Base-by-base conservation (phyloP, 306 rosid genomes). In the Coriaria nepalensis region DNA sequence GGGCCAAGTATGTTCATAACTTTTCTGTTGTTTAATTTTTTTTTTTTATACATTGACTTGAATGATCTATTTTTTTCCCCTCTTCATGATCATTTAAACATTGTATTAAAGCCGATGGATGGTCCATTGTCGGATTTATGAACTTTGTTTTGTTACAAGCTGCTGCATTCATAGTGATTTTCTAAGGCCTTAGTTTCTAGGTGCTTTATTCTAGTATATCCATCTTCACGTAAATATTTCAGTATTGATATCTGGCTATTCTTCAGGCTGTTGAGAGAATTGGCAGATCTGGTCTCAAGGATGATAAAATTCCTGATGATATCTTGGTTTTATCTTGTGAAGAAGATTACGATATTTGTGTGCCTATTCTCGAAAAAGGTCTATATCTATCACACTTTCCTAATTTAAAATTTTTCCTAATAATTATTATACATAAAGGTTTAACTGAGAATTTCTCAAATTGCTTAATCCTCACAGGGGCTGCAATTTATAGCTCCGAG, bases 311-410 rank as follows among this genome's bases (percentile, higher is more conserved):
- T 65, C 75, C 76, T 40, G 93, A 81, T 56, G 80, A 79, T 73
- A 69, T 92, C 33, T 74, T 92, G 70, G 69, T 90, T 64, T 62
- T 90, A 37, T 85, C 98, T 9, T 82, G 93, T 43, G 98, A 85
- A 73, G 94, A 90, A 60, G 98, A 92, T 71, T 82, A 75, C 49
- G 70, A 59, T 55, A 48, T 65, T 13, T 90, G 93, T 47, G 57
- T 75, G 62, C 85, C 98, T 41, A 77, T 82, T 60, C 92, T 85
- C 34, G 85, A 77, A 71, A 86, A 85, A 71, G 98, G 98, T 92
- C 37, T 40, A 65, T 35, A 46, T 10, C 33, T 20, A 10, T 2
- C 42, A 10, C 50, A 15, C 37, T 1, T 39, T 43, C 29, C 29
- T 20, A 20, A 32, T 35, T 4, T 36, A 13, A 50, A 40, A 44